Percentiles rank a stretch among this genome's conserved stretches.
phyloP scores from a whole-genome alignment of 768 basidiomycete genomes.

The Boletus barrowsii region DNA sequence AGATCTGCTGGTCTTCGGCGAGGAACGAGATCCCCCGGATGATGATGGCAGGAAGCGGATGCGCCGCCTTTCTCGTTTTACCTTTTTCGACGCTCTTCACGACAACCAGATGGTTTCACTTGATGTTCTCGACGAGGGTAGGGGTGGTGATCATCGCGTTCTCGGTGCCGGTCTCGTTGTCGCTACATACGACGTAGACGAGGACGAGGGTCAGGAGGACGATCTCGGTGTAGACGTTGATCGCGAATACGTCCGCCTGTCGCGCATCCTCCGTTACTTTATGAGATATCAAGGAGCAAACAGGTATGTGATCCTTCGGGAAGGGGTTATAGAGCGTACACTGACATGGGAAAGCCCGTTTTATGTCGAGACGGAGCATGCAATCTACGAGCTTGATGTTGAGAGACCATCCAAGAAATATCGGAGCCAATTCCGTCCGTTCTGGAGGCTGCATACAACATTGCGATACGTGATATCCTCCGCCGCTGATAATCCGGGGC shows the following conservation, averaged over 20 bases:
- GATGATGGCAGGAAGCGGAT: slow-evolving; percentile 48
- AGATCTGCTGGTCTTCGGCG: slow-evolving; percentile 39
- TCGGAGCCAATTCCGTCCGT: slow-evolving; percentile 38
- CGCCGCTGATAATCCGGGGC: slow-evolving; percentile 21
- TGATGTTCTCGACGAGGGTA: slow-evolving; percentile 44
- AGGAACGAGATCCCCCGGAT: slow-evolving; percentile 36
- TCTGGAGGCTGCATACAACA: slow-evolving; percentile 49
- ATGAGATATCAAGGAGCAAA: slow-evolving; percentile 49
- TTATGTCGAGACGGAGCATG: slow-evolving; percentile 60
- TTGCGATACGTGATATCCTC: slow-evolving; percentile 46
- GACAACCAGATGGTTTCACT: slow-evolving; percentile 47
- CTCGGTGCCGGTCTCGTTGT: slow-evolving; percentile 56
- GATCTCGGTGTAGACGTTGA: slow-evolving; percentile 34
- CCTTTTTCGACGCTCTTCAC: slow-evolving; percentile 55
- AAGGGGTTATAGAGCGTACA: background rate
- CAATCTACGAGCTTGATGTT: slow-evolving; percentile 56
- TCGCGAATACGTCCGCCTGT: slow-evolving; percentile 43
- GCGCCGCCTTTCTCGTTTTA: slow-evolving; percentile 56
- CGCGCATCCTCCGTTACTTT: slow-evolving; percentile 44
- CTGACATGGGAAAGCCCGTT: slow-evolving; percentile 45
- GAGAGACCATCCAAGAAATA: slow-evolving; percentile 45
- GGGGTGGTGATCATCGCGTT: slow-evolving; percentile 38
- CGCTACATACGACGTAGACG: slow-evolving; percentile 49
- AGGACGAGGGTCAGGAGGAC: slow-evolving; percentile 63
- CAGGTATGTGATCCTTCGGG: slow-evolving; percentile 42